phyloP scores from a whole-genome alignment of 1,284 basidiomycete species.

The Dichomitus squalens region DNA sequence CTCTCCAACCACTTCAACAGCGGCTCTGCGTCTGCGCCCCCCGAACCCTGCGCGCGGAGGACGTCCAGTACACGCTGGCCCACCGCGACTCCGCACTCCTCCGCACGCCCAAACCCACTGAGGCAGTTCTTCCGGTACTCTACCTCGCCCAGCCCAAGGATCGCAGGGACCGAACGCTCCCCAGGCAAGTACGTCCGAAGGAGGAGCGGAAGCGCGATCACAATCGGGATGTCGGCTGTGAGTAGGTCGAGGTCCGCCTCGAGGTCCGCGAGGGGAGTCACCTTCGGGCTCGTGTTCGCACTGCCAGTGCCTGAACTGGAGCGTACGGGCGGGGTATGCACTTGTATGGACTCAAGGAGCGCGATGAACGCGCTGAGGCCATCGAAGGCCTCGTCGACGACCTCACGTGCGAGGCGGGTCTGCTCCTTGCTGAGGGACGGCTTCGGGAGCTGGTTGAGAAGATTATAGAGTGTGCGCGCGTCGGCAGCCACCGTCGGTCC shows the following conservation, averaged over 20 bases:
- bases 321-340: slow-evolving; percentile 7
- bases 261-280: slow-evolving; percentile 39
- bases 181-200: slow-evolving; percentile 43
- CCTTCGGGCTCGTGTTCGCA: slow-evolving; percentile 5
- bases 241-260: slow-evolving; percentile 44
- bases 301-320: neutral
- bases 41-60: slow-evolving; percentile 37
- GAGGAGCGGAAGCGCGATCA: slow-evolving; percentile 70
- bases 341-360: slow-evolving; percentile 55
- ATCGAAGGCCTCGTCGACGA: slow-evolving; percentile 74
- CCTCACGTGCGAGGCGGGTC: slow-evolving; percentile 64
- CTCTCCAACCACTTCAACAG: slow-evolving; percentile 30
- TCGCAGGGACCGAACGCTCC: slow-evolving; percentile 46
- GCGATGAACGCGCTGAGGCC: slow-evolving; percentile 57
- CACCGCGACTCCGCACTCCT: slow-evolving; percentile 65
- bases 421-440: slow-evolving; percentile 50
- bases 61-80: slow-evolving; percentile 56
- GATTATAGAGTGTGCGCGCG: slow-evolving; percentile 57
- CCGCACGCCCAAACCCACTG: slow-evolving; percentile 73
- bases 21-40: slow-evolving; percentile 17
- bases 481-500: slow-evolving; percentile 53
- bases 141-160: slow-evolving; percentile 60
- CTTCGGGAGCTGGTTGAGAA: slow-evolving; percentile 61
- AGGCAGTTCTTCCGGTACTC: slow-evolving; percentile 70
- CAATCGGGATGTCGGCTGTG: slow-evolving; percentile 64